A percentile compares a stretch with the other conserved stretches of the same genome.
phyloP scores from a whole-genome alignment of 2,329 filamentous ascomycete species.

The Monosporascus sp. region DNA sequence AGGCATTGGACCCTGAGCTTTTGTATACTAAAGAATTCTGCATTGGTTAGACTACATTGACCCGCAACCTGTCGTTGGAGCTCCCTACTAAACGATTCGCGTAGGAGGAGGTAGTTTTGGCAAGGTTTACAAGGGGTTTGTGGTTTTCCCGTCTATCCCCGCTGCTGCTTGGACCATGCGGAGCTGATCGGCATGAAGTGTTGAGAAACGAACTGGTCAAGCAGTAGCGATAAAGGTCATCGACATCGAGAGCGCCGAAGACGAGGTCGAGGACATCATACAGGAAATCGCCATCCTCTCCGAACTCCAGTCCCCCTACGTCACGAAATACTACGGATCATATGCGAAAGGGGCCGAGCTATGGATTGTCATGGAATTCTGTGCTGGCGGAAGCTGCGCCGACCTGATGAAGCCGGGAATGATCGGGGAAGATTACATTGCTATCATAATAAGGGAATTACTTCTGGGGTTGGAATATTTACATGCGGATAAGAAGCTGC shows the following conservation, averaged over 20 bases:
- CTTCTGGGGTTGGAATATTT: conserved; percentile 88
- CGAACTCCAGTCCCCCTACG: conserved; percentile 90
- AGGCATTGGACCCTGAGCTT: conserved; percentile 74
- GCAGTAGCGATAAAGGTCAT: conserved; percentile 98
- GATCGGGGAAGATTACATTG: conserved; percentile 93
- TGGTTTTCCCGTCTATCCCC: conserved; percentile 1
- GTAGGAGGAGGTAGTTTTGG: conserved; percentile 94
- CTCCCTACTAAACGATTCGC: conserved; percentile 20
- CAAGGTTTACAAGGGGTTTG: conserved; percentile 95
- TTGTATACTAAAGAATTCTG: conserved; percentile 92
- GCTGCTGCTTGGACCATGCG: background rate
- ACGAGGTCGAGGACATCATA: conserved; percentile 99
- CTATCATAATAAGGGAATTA: conserved; percentile 88
- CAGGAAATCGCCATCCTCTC: conserved; percentile 97
- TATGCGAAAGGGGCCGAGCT: conserved; percentile 93
- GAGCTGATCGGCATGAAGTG: conserved; percentile 43
- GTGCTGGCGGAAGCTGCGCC: conserved; percentile 91
- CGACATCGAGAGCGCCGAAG: conserved; percentile 97
- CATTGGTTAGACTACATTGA: conserved; percentile 56
- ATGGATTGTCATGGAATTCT: conserved; percentile 99
- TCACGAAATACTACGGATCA: conserved; percentile 96
- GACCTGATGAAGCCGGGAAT: conserved; percentile 92
- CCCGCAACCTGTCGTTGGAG: conserved; percentile 4
- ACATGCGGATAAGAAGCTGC: conserved; percentile 91
- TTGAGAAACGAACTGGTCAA: conserved; percentile 89